Evolutionary conservation across 2,329 filamentous ascomycete species (phyloP).

Genomic region (Ophiosphaerella korrae): DNA sequence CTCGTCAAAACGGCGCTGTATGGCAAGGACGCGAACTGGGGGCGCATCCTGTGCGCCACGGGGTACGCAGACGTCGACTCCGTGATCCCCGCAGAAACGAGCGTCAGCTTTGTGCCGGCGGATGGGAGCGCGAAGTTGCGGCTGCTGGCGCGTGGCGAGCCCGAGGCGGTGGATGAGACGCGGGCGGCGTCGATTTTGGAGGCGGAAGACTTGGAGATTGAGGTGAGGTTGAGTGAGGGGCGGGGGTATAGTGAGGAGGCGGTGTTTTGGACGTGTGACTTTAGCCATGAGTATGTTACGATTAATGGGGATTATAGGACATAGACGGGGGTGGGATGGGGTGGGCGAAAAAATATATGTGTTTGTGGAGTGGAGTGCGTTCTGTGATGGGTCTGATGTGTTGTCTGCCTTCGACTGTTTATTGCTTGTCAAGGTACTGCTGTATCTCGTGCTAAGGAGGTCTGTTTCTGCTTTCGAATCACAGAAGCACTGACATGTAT

Average conservation of each 20-base stretch:
- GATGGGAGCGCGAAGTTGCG: constrained; percentile 79
- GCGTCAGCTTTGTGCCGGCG: constrained; percentile 76
- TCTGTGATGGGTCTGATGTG: too few species aligned
- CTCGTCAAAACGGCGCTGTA: constrained; percentile 98
- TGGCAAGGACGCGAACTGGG: constrained; percentile 98
- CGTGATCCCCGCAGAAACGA: constrained; percentile 72
- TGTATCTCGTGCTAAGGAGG: too few species aligned
- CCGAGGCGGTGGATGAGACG: constrained; percentile 76
- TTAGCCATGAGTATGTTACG: constrained; percentile 80
- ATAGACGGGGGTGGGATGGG: constrained; percentile 34
- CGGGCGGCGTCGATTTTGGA: constrained; percentile 79
- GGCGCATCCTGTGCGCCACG: constrained; percentile 91
- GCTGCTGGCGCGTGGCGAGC: constrained; percentile 78
- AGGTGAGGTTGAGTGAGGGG: constrained; percentile 73
- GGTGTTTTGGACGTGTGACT: constrained; percentile 84
- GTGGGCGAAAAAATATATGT: background rate
- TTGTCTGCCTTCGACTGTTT: too few species aligned
- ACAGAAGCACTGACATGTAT: too few species aligned
- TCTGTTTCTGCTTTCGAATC: too few species aligned
- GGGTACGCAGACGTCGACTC: constrained; percentile 76
- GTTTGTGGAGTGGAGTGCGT: background rate
- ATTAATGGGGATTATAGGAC: constrained; percentile 73
- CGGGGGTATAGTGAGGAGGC: constrained; percentile 61
- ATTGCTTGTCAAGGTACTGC: too few species aligned
- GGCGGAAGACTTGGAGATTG: constrained; percentile 76